Evolutionary conservation across 495 filamentous ascomycete genomes (phyloP).

Genomic region (Cenococcum geophilum): DNA sequence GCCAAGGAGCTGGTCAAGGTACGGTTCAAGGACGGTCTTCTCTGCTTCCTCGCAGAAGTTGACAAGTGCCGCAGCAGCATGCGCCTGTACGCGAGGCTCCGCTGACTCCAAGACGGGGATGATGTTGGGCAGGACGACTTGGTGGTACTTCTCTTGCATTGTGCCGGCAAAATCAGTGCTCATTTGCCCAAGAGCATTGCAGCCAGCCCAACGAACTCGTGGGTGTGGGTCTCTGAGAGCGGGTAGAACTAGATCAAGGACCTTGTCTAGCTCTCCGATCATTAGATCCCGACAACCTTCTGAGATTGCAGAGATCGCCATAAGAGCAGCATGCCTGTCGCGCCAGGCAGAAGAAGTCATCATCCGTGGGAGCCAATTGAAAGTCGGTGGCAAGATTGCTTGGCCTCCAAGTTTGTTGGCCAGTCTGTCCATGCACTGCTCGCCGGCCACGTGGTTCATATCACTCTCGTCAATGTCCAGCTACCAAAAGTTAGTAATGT

Average conservation of each 20-base stretch:
- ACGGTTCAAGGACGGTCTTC: slow-evolving; percentile 84
- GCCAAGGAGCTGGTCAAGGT: slow-evolving; percentile 78
- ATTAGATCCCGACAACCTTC: slow-evolving; percentile 96
- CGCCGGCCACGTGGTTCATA: slow-evolving; percentile 93
- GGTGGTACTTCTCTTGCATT: slow-evolving; percentile 95
- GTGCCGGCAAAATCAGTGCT: slow-evolving; percentile 98
- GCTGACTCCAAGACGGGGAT: slow-evolving; percentile 86
- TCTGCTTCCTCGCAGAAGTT: slow-evolving; percentile 99
- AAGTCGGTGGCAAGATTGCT: slow-evolving; percentile 84
- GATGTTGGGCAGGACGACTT: slow-evolving; percentile 76
- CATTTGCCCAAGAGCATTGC: slow-evolving; percentile 99
- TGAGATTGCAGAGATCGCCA: slow-evolving; percentile 98
- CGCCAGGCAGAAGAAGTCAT: slow-evolving; percentile 92
- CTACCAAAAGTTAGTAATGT: slow-evolving; percentile 38
- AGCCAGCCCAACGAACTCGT: slow-evolving; percentile 94
- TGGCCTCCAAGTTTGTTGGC: slow-evolving; percentile 94
- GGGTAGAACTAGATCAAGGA: slow-evolving; percentile 87
- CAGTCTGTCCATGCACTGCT: slow-evolving; percentile 97
- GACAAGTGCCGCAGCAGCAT: slow-evolving; percentile 92
- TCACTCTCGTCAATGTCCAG: slow-evolving; percentile 95
- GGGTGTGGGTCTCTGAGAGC: slow-evolving; percentile 88
- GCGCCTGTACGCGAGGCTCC: slow-evolving; percentile 91
- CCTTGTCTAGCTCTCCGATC: slow-evolving; percentile 88
- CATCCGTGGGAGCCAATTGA: slow-evolving; percentile 95
- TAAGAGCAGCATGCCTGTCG: slow-evolving; percentile 93